A percentile compares a stretch with the other conserved stretches of the same genome.
These are phyloP conservation scores for Echria macrotheca DNA, from an alignment of 495 filamentous ascomycete species.

Conservation along the genomic window DNA sequence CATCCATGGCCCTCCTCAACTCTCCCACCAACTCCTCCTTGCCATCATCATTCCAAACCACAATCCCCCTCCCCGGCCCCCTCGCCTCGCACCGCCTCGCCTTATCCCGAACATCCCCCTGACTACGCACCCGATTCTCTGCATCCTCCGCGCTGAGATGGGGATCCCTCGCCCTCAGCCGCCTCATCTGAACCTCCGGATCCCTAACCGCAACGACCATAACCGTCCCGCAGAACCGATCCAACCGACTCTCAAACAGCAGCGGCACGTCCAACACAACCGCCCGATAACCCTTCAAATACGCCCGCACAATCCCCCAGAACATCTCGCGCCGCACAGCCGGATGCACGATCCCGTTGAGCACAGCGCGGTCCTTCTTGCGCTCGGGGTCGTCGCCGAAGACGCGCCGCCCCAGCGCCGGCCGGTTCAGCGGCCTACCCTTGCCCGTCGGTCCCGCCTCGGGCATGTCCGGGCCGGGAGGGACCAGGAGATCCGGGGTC, in stretches of 20 bases:
- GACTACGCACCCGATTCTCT: constrained; percentile 70
- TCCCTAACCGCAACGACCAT: constrained; percentile 78
- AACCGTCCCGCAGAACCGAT: constrained; percentile 70
- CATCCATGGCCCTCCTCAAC: constrained; percentile 55
- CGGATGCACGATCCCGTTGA: constrained; percentile 92
- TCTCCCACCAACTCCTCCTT: constrained; percentile 60
- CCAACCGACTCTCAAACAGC: constrained; percentile 81
- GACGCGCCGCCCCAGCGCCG: constrained; percentile 75
- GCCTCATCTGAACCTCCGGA: constrained; percentile 69
- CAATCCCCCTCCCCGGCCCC: constrained; percentile 52
- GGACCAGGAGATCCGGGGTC: constrained; percentile 78
- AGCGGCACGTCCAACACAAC: constrained; percentile 91
- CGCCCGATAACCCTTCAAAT: constrained; percentile 69
- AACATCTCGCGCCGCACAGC: constrained; percentile 75
- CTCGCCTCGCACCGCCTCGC: constrained; percentile 63
- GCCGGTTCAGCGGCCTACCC: constrained; percentile 73
- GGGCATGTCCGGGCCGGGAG: constrained; percentile 37
- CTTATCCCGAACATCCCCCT: constrained; percentile 80
- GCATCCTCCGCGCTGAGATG: constrained; percentile 75
- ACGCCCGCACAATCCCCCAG: constrained; percentile 56
- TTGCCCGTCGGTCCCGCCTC: constrained; percentile 39
- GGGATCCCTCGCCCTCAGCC: constrained; percentile 65
- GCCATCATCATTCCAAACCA: constrained; percentile 82
- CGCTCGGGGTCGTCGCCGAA: constrained; percentile 68
- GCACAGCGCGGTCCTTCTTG: constrained; percentile 58